Base-by-base conservation (phyloP, 139 green algal species). In the Nannochloris sp. region DNA sequence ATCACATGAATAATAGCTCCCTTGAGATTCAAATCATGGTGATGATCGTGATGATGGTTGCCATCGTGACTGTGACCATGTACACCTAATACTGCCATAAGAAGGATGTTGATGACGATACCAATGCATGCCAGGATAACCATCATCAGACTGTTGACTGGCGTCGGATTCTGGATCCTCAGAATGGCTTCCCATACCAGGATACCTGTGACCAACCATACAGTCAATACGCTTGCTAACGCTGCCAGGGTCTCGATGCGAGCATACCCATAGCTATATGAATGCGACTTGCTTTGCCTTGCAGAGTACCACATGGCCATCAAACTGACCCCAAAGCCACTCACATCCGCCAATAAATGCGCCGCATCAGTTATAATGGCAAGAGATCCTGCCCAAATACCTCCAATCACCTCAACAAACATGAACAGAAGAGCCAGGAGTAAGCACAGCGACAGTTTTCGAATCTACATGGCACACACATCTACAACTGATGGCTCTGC, bases 291-390 rank as follows among this genome's bases (percentile, higher is more conserved):
- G 33, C 33, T 40, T 20, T 30, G 46, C 26, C 49, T 56, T 30
- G 62, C 49, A 20, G 58, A 69, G 44, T 50, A 73, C 49, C 56
- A 71, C n/a, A 59, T 65, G 16, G 87, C 88, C 68, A 91, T 83
- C 46, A 93, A 67, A 9, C 86, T 86, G 10, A 97, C 80, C 4
- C 69, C 81, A 65, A 96, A 96, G 43, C 84, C 84, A 3, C 68
- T 75, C 8, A 91, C 85, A 53, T 97, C 91, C 3, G 86, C 94
- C n/a, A 97, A 79, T 66, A 97, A 85, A 75, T 97, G 91, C 1
- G 89, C 91, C 2, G 91, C 91, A 67, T 97, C 91, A 3, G 91
- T 90, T 66, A 97, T 81, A 69, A 97, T 94, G 49, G 91, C 91
- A 17, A 97, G 76, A 51, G 84, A 94, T 80, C 78, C 71, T 2